These are phyloP conservation scores for Pelargonium myrrhifolium DNA, from an alignment of 441 rosid genomes.

Conservation along the genomic window DNA sequence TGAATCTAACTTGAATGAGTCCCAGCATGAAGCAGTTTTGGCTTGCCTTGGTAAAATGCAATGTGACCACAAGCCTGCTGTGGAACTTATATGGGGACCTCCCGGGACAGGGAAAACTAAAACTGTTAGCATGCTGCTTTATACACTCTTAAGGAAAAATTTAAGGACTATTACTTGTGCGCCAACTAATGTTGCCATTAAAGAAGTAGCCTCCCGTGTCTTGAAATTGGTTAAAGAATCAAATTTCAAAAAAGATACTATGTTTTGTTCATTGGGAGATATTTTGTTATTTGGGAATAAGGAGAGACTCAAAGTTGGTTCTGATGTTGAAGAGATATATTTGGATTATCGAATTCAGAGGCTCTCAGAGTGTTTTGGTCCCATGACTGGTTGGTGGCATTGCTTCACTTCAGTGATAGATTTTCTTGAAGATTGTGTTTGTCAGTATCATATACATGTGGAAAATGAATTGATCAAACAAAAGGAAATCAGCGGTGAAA, in stretches of 20 bases:
- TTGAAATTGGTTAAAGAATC: slow-evolving; percentile 28
- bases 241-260: not conserved
- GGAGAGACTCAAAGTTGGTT: slow-evolving; percentile 22
- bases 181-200: slow-evolving; percentile 53
- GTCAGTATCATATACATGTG: slow-evolving; percentile 12
- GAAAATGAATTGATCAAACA: slow-evolving; percentile 17
- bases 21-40: slow-evolving; percentile 34
- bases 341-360: slow-evolving; percentile 33
- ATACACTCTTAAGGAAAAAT: slow-evolving; percentile 26
- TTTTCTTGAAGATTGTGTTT: slow-evolving; percentile 30
- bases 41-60: slow-evolving; percentile 22
- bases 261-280: slow-evolving; percentile 24
- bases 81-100: slow-evolving; percentile 63
- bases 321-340: slow-evolving; percentile 29
- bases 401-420: slow-evolving; percentile 23
- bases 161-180: slow-evolving; percentile 44
- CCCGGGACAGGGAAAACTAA: slow-evolving; percentile 72
- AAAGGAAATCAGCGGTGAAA: slow-evolving; percentile 1
- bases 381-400: slow-evolving; percentile 25
- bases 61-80: slow-evolving; percentile 27
- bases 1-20: slow-evolving; percentile 27
- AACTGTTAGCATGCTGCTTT: slow-evolving; percentile 35
- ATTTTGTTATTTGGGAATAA: slow-evolving; percentile 35
- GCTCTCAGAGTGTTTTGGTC: slow-evolving; percentile 27
- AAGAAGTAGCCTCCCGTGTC: slow-evolving; percentile 39